Evolutionary conservation across 2,329 filamentous ascomycete genomes (phyloP).

Genomic region (Talaromyces sp.): DNA sequence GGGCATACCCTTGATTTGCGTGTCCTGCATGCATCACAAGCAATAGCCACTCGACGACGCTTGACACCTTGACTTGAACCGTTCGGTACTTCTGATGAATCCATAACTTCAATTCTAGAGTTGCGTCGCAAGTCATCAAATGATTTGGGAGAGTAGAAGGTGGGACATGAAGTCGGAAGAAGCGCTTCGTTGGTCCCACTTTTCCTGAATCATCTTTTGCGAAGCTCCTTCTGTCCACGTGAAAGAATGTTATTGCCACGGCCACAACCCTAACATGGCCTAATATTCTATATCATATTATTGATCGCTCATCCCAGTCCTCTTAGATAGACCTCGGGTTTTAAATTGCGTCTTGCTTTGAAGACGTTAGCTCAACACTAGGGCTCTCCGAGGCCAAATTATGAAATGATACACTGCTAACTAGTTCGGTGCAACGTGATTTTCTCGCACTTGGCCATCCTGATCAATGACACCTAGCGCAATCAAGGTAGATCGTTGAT

Average conservation of each 20-base stretch:
- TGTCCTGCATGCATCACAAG: conserved; percentile 38
- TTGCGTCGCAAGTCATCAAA: not conserved
- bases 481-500: too few species aligned
- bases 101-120: not conserved
- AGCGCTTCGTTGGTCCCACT: not conserved
- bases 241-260: not conserved
- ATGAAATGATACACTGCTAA: too few species aligned
- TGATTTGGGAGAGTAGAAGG: not conserved
- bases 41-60: conserved; percentile 37
- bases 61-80: conserved; percentile 23
- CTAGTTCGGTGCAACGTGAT: too few species aligned
- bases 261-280: not conserved
- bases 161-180: not conserved
- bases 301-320: too few species aligned
- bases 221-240: not conserved
- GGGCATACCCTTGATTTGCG: conserved; percentile 26
- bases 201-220: not conserved
- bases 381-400: too few species aligned
- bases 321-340: too few species aligned
- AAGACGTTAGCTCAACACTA: too few species aligned
- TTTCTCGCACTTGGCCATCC: too few species aligned
- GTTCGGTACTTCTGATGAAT: not conserved
- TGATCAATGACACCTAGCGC: too few species aligned
- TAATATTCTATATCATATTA: too few species aligned
- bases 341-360: too few species aligned